A percentile compares a stretch with the other conserved stretches of the same genome.
Conservation (phyloP, 768 basidiomycete genomes). For the Mycena rebaudengoi region DNA sequence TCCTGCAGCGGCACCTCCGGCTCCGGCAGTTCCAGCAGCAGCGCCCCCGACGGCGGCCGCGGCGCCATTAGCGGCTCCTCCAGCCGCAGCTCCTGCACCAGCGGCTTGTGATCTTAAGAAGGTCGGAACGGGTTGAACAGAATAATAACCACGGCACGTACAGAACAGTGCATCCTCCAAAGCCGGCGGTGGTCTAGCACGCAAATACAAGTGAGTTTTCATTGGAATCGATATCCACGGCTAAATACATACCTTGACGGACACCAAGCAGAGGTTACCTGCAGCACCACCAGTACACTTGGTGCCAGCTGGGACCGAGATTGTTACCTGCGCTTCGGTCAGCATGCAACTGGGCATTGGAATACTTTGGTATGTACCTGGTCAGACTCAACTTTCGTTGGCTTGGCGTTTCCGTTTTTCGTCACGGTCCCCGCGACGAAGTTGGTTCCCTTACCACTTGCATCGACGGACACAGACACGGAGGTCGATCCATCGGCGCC, state of each 20-base stretch:
- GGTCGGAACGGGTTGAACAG: no score
- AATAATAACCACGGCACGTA: no score
- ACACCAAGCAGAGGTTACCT: conserved; percentile 58
- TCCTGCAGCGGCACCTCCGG: conserved; percentile 4
- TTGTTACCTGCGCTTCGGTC: conserved; percentile 51
- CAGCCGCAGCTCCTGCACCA: conserved; percentile 23
- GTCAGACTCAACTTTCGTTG: not conserved
- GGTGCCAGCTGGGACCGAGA: conserved; percentile 56
- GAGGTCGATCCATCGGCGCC: conserved; percentile 30
- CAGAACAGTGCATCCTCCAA: conserved; percentile 64
- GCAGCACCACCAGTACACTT: conserved; percentile 58
- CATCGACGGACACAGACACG: conserved; percentile 23
- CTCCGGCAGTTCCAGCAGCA: conserved; percentile 18
- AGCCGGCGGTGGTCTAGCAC: conserved; percentile 51
- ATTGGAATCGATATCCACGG: not conserved
- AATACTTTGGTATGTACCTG: conserved; percentile 41
- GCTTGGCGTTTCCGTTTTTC: conserved; percentile 27
- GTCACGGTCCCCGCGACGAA: conserved; percentile 29
- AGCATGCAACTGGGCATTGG: conserved; percentile 46
- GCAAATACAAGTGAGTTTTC: not conserved
- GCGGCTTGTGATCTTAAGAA: no score
- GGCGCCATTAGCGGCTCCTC: conserved; percentile 26
- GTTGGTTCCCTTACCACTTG: conserved; percentile 19
- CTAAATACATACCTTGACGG: conserved; percentile 41
- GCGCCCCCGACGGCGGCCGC: conserved; percentile 22